Evolutionary conservation across 371 early-diverging fungal species (phyloP).

Genomic region (Capillidium rhysosporum): DNA sequence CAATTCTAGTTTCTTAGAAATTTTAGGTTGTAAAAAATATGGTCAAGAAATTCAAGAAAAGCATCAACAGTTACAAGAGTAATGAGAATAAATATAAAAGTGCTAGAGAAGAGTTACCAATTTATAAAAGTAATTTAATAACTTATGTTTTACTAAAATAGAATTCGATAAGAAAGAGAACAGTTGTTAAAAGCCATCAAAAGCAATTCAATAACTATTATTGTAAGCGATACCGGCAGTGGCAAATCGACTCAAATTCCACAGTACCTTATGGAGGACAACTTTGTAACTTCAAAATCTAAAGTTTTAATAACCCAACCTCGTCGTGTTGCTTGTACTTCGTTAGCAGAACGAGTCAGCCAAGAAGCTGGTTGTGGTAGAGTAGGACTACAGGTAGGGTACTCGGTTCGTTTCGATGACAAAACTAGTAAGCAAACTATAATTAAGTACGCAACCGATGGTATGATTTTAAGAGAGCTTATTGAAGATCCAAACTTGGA

Average conservation of each 20-base stretch:
- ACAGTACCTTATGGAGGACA: conserved; percentile 64
- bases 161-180: background rate
- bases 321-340: conserved; percentile 94
- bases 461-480: conserved; percentile 89
- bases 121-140: background rate
- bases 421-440: conserved; percentile 57
- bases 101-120: background rate
- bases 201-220: conserved; percentile 59
- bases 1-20: too few relatives aligned
- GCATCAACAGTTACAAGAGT: too few relatives aligned
- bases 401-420: conserved; percentile 94
- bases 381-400: conserved; percentile 62
- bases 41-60: too few relatives aligned
- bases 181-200: conserved; percentile 77
- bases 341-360: conserved; percentile 81
- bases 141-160: background rate
- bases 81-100: too few relatives aligned
- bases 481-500: conserved; percentile 57
- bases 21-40: too few relatives aligned
- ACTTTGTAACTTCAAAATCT: conserved; percentile 30
- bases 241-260: conserved; percentile 97
- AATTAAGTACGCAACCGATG: conserved; percentile 96
- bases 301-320: conserved; percentile 92
- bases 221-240: conserved; percentile 97
- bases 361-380: conserved; percentile 57